These are phyloP conservation scores for Trichosporon coremiiforme DNA, from an alignment of 1,284 basidiomycete genomes.

Conservation along the genomic window DNA sequence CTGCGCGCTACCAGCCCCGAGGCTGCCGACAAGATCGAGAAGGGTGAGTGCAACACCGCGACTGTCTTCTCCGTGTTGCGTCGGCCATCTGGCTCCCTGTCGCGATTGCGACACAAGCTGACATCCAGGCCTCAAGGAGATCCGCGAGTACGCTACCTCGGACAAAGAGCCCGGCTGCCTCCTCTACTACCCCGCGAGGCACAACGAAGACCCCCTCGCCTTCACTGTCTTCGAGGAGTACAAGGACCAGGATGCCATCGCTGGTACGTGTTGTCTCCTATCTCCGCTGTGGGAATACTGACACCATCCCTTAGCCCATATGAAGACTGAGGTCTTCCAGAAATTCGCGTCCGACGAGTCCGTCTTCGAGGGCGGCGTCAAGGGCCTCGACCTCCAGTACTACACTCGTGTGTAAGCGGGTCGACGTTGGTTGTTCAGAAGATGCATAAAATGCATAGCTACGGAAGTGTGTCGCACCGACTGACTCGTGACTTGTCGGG, in stretches of 20 bases:
- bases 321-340: conserved; percentile 22
- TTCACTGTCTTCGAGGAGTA: conserved; percentile 31
- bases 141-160: conserved; percentile 21
- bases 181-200: conserved; percentile 22
- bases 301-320: conserved; percentile 28
- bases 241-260: conserved; percentile 22
- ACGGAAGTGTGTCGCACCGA: not conserved
- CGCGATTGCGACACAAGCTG: not conserved
- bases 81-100: not conserved
- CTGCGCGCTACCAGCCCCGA: conserved; percentile 19
- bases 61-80: no score
- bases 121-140: conserved; percentile 25
- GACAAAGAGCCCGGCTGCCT: conserved; percentile 28
- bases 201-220: conserved; percentile 25
- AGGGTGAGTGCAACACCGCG: conserved; percentile 19
- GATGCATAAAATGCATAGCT: conserved; percentile 7
- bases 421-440: not conserved
- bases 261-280: conserved; percentile 20
- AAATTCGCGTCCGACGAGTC: conserved; percentile 19
- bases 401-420: conserved; percentile 21
- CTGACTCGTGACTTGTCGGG: not conserved
- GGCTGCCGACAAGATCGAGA: conserved; percentile 24
- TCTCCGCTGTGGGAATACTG: not conserved
- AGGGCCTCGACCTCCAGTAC: conserved; percentile 22
- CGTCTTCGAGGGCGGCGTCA: conserved; percentile 21